These are phyloP conservation scores for Boletus speciosus DNA, from an alignment of 768 basidiomycete species.

Conservation along the genomic window DNA sequence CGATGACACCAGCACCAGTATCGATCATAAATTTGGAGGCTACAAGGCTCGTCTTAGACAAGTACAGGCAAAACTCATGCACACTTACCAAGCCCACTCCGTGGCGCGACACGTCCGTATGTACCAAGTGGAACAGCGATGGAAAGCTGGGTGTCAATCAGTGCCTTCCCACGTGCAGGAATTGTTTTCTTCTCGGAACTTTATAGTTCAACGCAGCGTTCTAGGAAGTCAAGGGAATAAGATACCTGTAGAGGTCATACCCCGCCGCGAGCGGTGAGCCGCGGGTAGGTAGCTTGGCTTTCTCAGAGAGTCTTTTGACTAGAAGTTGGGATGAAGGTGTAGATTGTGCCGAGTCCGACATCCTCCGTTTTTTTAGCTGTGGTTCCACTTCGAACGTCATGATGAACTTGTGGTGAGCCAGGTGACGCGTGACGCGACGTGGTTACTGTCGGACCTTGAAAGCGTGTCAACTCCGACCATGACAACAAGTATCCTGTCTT, in stretches of 20 bases:
- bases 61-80: background rate
- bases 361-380: slow-evolving; percentile 58
- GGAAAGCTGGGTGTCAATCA: slow-evolving; percentile 88
- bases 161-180: slow-evolving; percentile 87
- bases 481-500: background rate
- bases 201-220: slow-evolving; percentile 2
- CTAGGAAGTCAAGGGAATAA: background rate
- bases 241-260: slow-evolving; percentile 89
- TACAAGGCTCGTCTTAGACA: slow-evolving; percentile 28
- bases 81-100: slow-evolving; percentile 85
- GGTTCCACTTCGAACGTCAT: slow-evolving; percentile 30
- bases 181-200: slow-evolving; percentile 85
- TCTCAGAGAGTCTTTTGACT: slow-evolving; percentile 80
- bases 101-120: slow-evolving; percentile 94
- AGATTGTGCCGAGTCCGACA: slow-evolving; percentile 40
- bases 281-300: slow-evolving; percentile 80
- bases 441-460: slow-evolving; percentile 27
- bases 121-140: slow-evolving; percentile 92
- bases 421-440: slow-evolving; percentile 20
- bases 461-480: slow-evolving; percentile 41
- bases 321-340: slow-evolving; percentile 55
- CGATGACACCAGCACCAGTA: slow-evolving; percentile 96
- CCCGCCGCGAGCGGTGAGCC: slow-evolving; percentile 88
- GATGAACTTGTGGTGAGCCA: background rate
- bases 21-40: slow-evolving; percentile 98